A percentile compares a stretch with the other conserved stretches of the same genome.
Evolutionary conservation across 2,329 filamentous ascomycete genomes (phyloP).

Genomic region (Paecilomyces variotii): DNA sequence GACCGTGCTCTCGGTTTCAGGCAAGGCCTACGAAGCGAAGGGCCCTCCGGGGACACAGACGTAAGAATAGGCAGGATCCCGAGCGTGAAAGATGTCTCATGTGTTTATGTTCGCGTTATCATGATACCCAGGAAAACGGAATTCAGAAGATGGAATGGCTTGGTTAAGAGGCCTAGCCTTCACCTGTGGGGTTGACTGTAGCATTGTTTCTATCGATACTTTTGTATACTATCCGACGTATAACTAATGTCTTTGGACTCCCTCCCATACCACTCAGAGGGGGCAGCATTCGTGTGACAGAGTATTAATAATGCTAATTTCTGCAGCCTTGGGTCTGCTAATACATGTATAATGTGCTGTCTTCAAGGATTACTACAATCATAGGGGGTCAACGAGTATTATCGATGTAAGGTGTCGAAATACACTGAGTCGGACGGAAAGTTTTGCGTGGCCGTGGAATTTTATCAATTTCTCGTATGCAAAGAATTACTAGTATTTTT

Average conservation of each 20-base stretch:
- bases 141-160: no score
- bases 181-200: background rate
- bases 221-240: background rate
- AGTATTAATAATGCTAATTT: background rate
- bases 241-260: background rate
- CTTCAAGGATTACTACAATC: no score
- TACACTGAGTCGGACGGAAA: no score
- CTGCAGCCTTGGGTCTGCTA: no score
- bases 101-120: background rate
- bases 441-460: no score
- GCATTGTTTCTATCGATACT: background rate
- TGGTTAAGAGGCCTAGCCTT: background rate
- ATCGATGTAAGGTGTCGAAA: background rate
- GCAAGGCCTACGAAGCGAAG: conserved; percentile 59
- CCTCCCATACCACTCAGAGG: background rate
- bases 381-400: background rate
- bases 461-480: no score
- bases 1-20: conserved; percentile 71
- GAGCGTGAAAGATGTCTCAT: background rate
- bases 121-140: background rate
- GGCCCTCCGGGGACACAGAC: conserved; percentile 16
- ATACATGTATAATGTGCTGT: no score
- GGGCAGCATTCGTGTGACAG: background rate
- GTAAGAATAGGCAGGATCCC: background rate
- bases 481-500: no score